phyloP scores from a whole-genome alignment of 73 alveolate species.

The Tetrahymena elliotti region DNA sequence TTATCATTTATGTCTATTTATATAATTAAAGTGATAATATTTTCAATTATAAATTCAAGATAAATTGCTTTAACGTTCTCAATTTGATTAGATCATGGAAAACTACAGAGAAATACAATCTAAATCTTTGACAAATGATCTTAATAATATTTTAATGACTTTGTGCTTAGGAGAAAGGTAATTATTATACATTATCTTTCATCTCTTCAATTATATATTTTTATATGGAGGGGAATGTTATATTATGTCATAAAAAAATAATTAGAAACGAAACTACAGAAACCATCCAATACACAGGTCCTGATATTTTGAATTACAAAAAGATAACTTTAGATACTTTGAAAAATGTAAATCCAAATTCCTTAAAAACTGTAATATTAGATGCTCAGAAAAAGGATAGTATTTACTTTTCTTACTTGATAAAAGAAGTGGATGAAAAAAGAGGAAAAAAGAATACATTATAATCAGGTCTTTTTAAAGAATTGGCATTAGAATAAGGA shows the following conservation, averaged over 20 bases:
- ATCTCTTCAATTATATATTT: too few relatives aligned
- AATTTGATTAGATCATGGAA: background rate
- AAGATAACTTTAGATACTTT: background rate
- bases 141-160: background rate
- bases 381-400: background rate
- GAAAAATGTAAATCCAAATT: background rate
- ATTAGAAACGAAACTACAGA: background rate
- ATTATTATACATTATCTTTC: background rate
- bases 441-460: background rate
- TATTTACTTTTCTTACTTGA: background rate
- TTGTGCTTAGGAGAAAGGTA: background rate
- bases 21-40: too few relatives aligned
- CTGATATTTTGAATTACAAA: background rate
- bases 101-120: background rate
- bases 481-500: background rate
- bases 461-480: background rate
- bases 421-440: background rate
- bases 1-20: background rate
- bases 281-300: background rate
- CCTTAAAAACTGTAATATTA: background rate
- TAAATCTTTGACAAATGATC: background rate
- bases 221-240: too few relatives aligned
- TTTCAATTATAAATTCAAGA: background rate
- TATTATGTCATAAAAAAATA: too few relatives aligned
- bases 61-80: background rate